These are phyloP conservation scores for Zalerion maritima DNA, from an alignment of 495 filamentous ascomycete species.

Conservation along the genomic window DNA sequence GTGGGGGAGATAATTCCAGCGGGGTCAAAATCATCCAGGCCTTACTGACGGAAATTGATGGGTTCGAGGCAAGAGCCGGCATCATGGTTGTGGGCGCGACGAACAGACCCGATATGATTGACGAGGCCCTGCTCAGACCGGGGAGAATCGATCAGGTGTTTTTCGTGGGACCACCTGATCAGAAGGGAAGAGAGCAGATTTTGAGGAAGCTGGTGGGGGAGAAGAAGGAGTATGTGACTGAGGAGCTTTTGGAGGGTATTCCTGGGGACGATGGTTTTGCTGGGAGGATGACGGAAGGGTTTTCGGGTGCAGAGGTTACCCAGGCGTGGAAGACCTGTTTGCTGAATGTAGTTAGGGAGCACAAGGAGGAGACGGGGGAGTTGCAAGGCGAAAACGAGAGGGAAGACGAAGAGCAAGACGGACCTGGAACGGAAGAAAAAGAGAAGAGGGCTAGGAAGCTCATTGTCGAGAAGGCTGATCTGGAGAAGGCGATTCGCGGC, in stretches of 20 bases:
- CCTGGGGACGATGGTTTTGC: constrained; percentile 49
- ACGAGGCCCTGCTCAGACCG: constrained; percentile 75
- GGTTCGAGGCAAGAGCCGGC: constrained; percentile 69
- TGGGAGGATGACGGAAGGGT: constrained; percentile 53
- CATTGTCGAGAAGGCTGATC: constrained; percentile 52
- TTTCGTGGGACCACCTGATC: constrained; percentile 75
- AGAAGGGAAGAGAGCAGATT: constrained; percentile 63
- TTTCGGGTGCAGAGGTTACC: constrained; percentile 80
- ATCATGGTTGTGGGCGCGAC: constrained; percentile 91
- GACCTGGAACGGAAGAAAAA: constrained; percentile 35
- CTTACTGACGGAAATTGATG: constrained; percentile 91
- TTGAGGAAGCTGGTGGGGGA: constrained; percentile 47
- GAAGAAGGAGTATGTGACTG: constrained; percentile 36
- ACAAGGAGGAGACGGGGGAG: constrained; percentile 30
- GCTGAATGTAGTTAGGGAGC: constrained; percentile 42
- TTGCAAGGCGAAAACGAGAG: constrained; percentile 27
- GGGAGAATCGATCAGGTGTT: constrained; percentile 82
- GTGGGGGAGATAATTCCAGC: constrained; percentile 31
- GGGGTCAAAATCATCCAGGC: constrained; percentile 80
- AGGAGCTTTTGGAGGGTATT: constrained; percentile 12
- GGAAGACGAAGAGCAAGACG: constrained; percentile 16
- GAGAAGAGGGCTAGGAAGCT: constrained; percentile 46
- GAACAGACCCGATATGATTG: constrained; percentile 77
- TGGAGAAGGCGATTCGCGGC: constrained; percentile 45
- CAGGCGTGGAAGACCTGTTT: constrained; percentile 60